phyloP scores from a whole-genome alignment of 2,329 filamentous ascomycete genomes.

The Akanthomyces lecanii region DNA sequence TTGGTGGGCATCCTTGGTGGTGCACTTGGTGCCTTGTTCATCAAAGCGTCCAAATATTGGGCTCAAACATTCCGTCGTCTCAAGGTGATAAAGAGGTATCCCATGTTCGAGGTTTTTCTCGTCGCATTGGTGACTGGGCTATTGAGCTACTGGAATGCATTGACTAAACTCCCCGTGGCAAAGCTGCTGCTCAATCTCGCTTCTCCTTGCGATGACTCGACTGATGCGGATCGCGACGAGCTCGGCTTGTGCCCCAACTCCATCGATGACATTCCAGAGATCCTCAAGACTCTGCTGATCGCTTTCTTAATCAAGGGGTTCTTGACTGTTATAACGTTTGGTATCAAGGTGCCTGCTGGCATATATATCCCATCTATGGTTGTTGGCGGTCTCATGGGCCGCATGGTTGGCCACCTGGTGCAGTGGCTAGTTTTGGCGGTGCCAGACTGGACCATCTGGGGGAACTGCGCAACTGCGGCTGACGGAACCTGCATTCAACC shows the following conservation, averaged over 20 bases:
- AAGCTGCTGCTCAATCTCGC: constrained; percentile 88
- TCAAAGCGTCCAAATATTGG: constrained; percentile 91
- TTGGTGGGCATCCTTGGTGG: constrained; percentile 84
- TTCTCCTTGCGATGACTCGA: constrained; percentile 70
- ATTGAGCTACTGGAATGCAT: constrained; percentile 87
- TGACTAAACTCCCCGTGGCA: constrained; percentile 84
- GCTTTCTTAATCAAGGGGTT: constrained; percentile 89
- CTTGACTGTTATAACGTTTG: constrained; percentile 86
- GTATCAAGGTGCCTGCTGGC: constrained; percentile 91
- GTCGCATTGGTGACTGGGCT: constrained; percentile 83
- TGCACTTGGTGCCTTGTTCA: constrained; percentile 82
- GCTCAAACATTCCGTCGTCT: constrained; percentile 83
- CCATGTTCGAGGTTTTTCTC: constrained; percentile 80
- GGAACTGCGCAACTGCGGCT: constrained; percentile 63
- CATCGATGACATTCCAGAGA: constrained; percentile 70
- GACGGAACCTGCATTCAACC: constrained; percentile 86
- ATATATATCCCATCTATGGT: constrained; percentile 99
- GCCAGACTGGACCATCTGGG: constrained; percentile 69
- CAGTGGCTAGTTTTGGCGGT: constrained; percentile 76
- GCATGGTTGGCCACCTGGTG: constrained; percentile 78
- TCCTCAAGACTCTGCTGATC: constrained; percentile 65
- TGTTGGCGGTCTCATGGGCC: constrained; percentile 85
- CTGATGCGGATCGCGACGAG: constrained; percentile 56
- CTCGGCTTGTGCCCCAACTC: constrained; percentile 74
- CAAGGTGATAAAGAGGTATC: constrained; percentile 72